Evolutionary conservation across 2,329 filamentous ascomycete genomes (phyloP), one percentile per base, ranked within the genome.

Genomic region (Neopestalotiopsis sp.): DNA sequence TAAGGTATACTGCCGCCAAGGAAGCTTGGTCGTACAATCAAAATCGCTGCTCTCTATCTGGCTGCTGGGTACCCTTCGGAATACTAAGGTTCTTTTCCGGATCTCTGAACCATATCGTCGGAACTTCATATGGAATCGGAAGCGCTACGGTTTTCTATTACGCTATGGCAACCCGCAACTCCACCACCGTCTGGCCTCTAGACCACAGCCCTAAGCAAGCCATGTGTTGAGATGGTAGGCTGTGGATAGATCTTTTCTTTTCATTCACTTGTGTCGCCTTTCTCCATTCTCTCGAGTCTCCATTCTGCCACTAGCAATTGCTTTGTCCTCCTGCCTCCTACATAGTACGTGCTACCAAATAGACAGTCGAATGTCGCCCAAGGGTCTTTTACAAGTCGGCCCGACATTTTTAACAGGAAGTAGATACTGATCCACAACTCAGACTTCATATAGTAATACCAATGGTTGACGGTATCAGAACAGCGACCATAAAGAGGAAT

Each of bases 71-170:
- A 53, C 45, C 14, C 17, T 20, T 9, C 45, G 45, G 45, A 53
- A 53, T 53, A 53, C 45, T 53, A n/a, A 20, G 17, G 17, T 20
- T 53, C 17, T 53, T 53, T 20, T 24, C 45, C 45, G 45, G 17
- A 53, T 53, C 45, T 53, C 45, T 53, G 45, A 53, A 53, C 45
- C 45, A 53, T 53, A 53, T 53, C 20, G 45, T 53, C 45, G 45
- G 45, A 53, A 53, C 45, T 53, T 13, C 45, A 53, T 20, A 9
- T 53, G 45, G n/a, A 20, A 53, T 17, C 45, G n/a, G 45, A 53
- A 53, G 45, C 45, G 45, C 45, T 53, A 24, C n/a, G 45, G 9
- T 17, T 53, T 53, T 53, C 7, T n/a, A 53, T 53, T 53, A 53
- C 45, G 45, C 45, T 53, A 53, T 53, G 17, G 45, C 9, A 53